Percentiles rank a stretch among this genome's conserved stretches.
These are phyloP conservation scores for Coemansia sp. DNA, from an alignment of 192 early-diverging fungal species.

Conservation along the genomic window DNA sequence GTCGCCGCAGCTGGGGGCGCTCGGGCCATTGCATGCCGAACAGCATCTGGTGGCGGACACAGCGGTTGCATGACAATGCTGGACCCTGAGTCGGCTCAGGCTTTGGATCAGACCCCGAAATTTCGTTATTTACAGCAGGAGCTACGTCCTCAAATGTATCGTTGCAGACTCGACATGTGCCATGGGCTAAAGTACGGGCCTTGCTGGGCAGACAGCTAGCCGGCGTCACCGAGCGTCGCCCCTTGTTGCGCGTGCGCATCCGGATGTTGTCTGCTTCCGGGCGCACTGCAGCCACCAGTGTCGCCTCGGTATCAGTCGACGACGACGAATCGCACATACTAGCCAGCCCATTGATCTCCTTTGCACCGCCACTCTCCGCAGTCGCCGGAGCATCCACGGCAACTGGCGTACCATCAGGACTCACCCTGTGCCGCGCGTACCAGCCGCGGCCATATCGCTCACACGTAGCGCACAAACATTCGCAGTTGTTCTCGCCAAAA, in stretches of 20 bases:
- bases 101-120: neutral
- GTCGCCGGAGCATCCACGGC: neutral
- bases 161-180: slow-evolving; percentile 9
- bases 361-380: neutral
- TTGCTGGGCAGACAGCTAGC: slow-evolving; percentile 22
- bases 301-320: slow-evolving; percentile 29
- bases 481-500: slow-evolving; percentile 66
- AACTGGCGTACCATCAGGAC: neutral
- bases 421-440: slow-evolving; percentile 20
- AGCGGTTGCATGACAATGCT: slow-evolving; percentile 17
- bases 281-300: neutral
- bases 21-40: slow-evolving; percentile 43
- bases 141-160: neutral
- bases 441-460: slow-evolving; percentile 58
- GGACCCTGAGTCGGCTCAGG: neutral
- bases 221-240: slow-evolving; percentile 33
- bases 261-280: neutral
- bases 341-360: neutral
- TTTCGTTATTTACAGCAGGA: neutral
- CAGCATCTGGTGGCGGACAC: slow-evolving; percentile 34
- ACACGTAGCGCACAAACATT: slow-evolving; percentile 73
- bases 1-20: slow-evolving; percentile 19
- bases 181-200: neutral
- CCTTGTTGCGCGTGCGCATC: slow-evolving; percentile 46
- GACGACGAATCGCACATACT: slow-evolving; percentile 5